Evolutionary conservation across 331 rosid species (phyloP), one percentile per base, ranked within the genome.

Genomic region (Dryas integrifolia): DNA sequence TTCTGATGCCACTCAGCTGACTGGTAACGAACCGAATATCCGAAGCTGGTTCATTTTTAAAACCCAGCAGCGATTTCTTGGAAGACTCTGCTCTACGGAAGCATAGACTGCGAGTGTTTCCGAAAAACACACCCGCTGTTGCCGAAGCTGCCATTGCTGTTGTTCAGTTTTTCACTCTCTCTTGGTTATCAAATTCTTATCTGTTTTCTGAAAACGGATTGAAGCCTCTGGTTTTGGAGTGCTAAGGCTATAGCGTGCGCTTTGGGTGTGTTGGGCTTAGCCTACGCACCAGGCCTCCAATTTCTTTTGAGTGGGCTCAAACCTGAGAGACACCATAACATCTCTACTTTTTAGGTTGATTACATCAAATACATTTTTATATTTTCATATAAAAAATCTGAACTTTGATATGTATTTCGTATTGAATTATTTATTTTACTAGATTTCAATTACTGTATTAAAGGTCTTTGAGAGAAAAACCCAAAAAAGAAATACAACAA

Each of bases 1-100:
- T 80, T 84, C 72, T 86, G 86, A 89, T 46, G 78, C 98, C 98
- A 12, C 76, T 62, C 75, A 94, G 80, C 68, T 89, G 92, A 3
- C 96, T 89, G 65, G 76, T 70, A 35, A 89, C 63, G 75, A 88
- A 91, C n/a, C 90, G 87, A 55, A 91, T 68, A 44, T 86, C 91
- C 26, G 93, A 64, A 76, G 40, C 74, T 0, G 75, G 10, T 9
- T 65, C 67, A 47, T 67, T 52, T 56, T 59, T 71, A n/a, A 59
- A 59, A 30, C 70, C 58, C 39, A 70, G 43, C 15, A 12, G 38
- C 39, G 35, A 9, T 35, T 44, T 58, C 26, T 53, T 56, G 24
- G 67, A 73, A 12, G 79, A 24, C 4, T 46, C 65, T 38, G 69
- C 11, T 71, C 51, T 72, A 6, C 49, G 69, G 49, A 79, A 68